These are phyloP conservation scores for Acacia pycnantha DNA, from an alignment of 331 rosid genomes.

Conservation along the genomic window DNA sequence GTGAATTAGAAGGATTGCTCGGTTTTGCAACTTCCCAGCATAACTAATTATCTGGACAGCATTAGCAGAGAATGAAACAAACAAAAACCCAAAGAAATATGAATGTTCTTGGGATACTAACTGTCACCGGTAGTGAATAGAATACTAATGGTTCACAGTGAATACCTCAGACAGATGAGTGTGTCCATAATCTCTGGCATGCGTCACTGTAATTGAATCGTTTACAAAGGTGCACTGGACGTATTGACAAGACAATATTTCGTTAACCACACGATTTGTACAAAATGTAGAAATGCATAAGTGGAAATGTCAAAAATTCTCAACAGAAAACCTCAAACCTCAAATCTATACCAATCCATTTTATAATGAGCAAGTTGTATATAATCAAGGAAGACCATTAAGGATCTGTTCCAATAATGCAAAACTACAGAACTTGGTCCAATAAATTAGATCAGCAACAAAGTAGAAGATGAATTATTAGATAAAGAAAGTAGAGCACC, in stretches of 20 bases:
- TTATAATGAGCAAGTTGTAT: not conserved
- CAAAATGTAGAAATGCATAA: not conserved
- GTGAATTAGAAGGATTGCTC: constrained; percentile 76
- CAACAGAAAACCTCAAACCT: not conserved
- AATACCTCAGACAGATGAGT: constrained; percentile 68
- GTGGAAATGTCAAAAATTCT: not conserved
- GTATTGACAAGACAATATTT: not conserved
- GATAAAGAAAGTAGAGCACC: constrained; percentile 49
- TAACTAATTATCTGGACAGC: constrained; percentile 54
- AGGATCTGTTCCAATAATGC: not conserved
- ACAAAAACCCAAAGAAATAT: not conserved
- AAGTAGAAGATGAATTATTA: not conserved
- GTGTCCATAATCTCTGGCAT: constrained; percentile 67
- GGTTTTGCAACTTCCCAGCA: constrained; percentile 62
- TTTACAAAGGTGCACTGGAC: constrained; percentile 71
- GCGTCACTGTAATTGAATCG: constrained; percentile 59
- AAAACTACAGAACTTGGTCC: not conserved
- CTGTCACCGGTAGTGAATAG: not conserved
- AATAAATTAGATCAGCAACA: not conserved
- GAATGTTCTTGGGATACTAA: not conserved
- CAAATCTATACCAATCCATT: not conserved
- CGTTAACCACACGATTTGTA: not conserved
- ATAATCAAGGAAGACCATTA: not conserved
- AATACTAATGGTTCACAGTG: not conserved
- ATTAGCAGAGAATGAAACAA: not conserved